Conservation (phyloP, 495 filamentous ascomycete species). For the Hypoxylon cercidicola region DNA sequence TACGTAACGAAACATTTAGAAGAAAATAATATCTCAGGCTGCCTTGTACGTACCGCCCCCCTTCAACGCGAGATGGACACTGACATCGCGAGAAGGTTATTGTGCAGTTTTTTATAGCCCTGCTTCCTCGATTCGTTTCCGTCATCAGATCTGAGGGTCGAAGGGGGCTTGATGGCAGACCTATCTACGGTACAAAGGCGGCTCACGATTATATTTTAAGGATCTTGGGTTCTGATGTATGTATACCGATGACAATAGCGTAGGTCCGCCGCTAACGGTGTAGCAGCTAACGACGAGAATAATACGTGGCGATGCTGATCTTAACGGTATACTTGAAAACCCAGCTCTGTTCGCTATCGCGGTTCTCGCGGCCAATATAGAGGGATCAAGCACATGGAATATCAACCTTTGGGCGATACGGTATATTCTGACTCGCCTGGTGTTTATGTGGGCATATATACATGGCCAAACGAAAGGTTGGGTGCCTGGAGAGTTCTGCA, state of each 20-base stretch:
- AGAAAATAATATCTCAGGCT: constrained; percentile 4
- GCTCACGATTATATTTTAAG: too few species aligned
- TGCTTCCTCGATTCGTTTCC: not conserved
- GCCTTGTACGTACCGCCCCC: not conserved
- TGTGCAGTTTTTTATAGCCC: not conserved
- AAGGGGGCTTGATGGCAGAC: too few species aligned
- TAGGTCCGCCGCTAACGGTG: not conserved
- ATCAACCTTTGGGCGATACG: not conserved
- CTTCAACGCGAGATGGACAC: not conserved
- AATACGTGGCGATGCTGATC: constrained; percentile 2
- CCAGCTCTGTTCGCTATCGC: constrained; percentile 6
- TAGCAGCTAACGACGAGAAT: not conserved
- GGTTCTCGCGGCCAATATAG: constrained; percentile 10
- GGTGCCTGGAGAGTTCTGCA: not conserved
- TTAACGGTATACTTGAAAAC: constrained; percentile 9
- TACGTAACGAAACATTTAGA: too few species aligned
- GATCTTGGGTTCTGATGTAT: not conserved
- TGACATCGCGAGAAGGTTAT: not conserved
- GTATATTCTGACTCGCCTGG: not conserved
- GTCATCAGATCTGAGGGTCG: constrained; percentile 1
- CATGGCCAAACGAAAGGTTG: not conserved
- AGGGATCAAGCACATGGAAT: not conserved
- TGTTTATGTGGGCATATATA: constrained; percentile 18
- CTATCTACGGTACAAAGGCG: too few species aligned
- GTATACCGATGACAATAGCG: not conserved